Evolutionary conservation across 2,329 filamentous ascomycete species (phyloP).

Genomic region (Erysiphe pisi): DNA sequence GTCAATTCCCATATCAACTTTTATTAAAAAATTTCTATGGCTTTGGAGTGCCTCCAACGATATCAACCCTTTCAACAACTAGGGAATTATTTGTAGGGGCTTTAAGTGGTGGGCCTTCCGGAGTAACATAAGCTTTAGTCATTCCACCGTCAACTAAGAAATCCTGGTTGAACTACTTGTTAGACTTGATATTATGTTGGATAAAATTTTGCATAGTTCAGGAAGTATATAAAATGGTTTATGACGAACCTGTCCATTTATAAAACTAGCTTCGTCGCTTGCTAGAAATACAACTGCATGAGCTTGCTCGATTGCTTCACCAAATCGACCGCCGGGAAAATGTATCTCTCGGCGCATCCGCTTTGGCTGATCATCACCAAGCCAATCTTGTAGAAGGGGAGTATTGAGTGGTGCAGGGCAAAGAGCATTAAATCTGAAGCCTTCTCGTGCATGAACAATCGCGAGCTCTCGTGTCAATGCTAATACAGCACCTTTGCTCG

Average conservation of each 20-base stretch:
- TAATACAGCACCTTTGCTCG: constrained; percentile 64
- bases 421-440: constrained; percentile 62
- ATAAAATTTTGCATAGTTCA: background rate
- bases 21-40: no score
- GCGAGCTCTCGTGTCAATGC: constrained; percentile 64
- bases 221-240: background rate
- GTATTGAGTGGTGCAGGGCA: constrained; percentile 68
- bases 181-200: background rate
- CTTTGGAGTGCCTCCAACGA: constrained; percentile 30
- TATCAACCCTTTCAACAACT: constrained; percentile 36
- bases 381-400: constrained; percentile 63
- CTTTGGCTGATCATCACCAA: constrained; percentile 61
- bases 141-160: constrained; percentile 95
- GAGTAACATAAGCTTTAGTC: constrained; percentile 77
- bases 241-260: constrained; percentile 51
- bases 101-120: constrained; percentile 47
- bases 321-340: constrained; percentile 64
- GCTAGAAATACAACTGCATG: constrained; percentile 63
- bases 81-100: constrained; percentile 44
- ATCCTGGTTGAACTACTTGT: constrained; percentile 44
- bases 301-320: constrained; percentile 67
- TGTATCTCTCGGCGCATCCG: constrained; percentile 61
- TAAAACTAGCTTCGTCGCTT: constrained; percentile 63
- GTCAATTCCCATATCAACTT: no score
- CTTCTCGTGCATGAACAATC: constrained; percentile 62